Conservation (phyloP, 441 rosid species). For the Sinapis alba region DNA sequence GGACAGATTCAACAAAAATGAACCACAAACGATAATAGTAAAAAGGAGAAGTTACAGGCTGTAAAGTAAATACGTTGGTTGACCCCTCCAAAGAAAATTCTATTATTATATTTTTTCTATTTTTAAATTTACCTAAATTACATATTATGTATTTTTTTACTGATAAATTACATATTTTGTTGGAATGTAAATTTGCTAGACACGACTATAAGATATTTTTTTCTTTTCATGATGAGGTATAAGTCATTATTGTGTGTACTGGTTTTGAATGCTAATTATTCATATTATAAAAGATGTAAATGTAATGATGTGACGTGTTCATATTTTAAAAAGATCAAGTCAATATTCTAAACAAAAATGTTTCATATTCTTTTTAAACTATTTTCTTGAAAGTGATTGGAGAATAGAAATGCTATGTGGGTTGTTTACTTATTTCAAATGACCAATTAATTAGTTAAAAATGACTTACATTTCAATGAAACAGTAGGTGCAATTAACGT, state of each 20-base stretch:
- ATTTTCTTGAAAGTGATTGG: slow-evolving; percentile 7
- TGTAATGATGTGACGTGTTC: too few relatives aligned
- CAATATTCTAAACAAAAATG: too few relatives aligned
- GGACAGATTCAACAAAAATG: too few relatives aligned
- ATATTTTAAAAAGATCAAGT: too few relatives aligned
- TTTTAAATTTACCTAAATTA: not conserved
- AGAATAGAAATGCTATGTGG: not conserved
- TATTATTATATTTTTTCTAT: slow-evolving; percentile 7
- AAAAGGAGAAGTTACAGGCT: slow-evolving; percentile 4
- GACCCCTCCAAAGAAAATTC: not conserved
- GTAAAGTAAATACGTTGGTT: slow-evolving; percentile 15
- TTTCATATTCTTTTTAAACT: not conserved
- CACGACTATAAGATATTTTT: not conserved
- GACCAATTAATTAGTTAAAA: not conserved
- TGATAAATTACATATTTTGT: not conserved
- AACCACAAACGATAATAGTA: too few relatives aligned
- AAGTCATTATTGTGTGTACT: not conserved
- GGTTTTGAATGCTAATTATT: not conserved
- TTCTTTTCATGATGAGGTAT: not conserved
- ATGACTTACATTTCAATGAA: not conserved
- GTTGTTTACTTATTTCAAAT: not conserved
- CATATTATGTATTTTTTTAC: not conserved
- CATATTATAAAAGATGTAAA: too few relatives aligned
- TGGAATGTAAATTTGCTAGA: not conserved
- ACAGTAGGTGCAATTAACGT: not conserved